Base-by-base conservation (phyloP, 345 rosid species). In the Salix exigua region DNA sequence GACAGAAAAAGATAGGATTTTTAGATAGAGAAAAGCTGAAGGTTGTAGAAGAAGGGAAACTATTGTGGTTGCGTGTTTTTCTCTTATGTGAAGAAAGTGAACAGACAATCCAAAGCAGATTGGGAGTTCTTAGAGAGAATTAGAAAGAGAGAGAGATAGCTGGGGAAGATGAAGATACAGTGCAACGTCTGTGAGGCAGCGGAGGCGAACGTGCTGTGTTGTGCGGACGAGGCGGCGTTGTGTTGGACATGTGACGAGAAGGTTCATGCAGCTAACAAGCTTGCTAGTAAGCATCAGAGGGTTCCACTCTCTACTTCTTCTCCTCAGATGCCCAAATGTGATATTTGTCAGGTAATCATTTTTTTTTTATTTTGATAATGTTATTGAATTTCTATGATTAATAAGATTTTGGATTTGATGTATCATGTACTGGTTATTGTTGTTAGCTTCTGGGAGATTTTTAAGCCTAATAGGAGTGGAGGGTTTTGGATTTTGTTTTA, bases 171-270 rank as follows among this genome's bases (percentile, higher is more conserved):
- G 98, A 96, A 91, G 94, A 93, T 96, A 65, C 97, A 93, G 91
- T 96, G 99, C 77, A 93, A 93, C 92, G 98, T 93, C 46, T 96
- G 99, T 79, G 96, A 93, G 84, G 83, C 81, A 67, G 94, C 96
- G 82, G 99, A 92, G 88, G 99, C 99, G 35, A 86, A 78, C 76
- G 98, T 96, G 81, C 82, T 96, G 37, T 96, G 99, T 78, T 96
- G 99, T 79, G 98, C 99, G n/a, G 98, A 96, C 74, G 99, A 96
- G 88, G 99, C 99, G 73, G 99, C 98, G 31, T 83, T 96, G 68
- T 96, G 99, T 85, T 93, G 87, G 91, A 85, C 83, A 17, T 96
- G 99, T 70, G 99, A 96, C 44, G 91, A 90, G 80, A 89, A 93
- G 82, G 79, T 96, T 23, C 99, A 96, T 79, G 98, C 97, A 1